These are phyloP conservation scores for Microcos paniculata DNA, from an alignment of 345 rosid species.

Conservation along the genomic window DNA sequence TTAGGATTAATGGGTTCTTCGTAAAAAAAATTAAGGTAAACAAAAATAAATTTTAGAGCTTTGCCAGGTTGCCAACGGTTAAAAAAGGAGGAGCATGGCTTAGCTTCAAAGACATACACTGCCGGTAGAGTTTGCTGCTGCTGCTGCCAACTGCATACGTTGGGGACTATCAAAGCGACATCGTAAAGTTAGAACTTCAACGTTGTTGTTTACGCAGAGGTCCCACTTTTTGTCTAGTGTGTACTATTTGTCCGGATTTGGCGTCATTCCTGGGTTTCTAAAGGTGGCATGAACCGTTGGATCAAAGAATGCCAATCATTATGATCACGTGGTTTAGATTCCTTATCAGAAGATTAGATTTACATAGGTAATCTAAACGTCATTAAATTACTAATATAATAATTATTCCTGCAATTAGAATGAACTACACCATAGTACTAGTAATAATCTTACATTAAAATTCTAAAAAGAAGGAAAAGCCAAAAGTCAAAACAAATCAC, in stretches of 20 bases:
- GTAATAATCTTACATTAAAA: too few species aligned
- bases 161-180: conserved; percentile 22
- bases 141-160: too few species aligned
- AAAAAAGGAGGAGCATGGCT: conserved; percentile 18
- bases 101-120: conserved; percentile 47
- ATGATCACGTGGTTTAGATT: neutral
- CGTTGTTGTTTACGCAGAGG: conserved; percentile 22
- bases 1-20: conserved; percentile 18
- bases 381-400: neutral
- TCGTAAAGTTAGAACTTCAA: conserved; percentile 29
- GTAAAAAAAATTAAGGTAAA: conserved; percentile 21
- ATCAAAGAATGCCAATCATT: conserved; percentile 8
- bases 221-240: conserved; percentile 33
- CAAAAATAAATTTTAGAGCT: neutral
- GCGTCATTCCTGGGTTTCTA: neutral
- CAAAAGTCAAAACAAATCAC: neutral
- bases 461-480: neutral
- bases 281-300: neutral
- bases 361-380: neutral
- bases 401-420: too few species aligned
- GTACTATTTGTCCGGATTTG: conserved; percentile 35
- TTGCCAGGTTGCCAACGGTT: neutral
- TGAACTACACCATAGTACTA: too few species aligned
- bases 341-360: neutral
- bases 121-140: neutral